These are phyloP conservation scores for Mortierella sp. DNA, from an alignment of 371 early-diverging fungal species.

Conservation along the genomic window DNA sequence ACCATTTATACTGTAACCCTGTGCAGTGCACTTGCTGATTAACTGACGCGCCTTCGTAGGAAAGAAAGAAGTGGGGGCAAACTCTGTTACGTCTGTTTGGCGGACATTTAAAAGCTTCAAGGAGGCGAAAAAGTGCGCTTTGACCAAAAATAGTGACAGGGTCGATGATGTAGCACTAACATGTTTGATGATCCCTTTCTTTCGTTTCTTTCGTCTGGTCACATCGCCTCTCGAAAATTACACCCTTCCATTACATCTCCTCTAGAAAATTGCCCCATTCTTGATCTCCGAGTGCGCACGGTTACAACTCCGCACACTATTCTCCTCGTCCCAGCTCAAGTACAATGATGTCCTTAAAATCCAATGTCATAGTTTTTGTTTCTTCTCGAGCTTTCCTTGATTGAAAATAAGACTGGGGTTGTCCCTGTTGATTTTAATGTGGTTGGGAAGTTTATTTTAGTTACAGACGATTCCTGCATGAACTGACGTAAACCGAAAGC, in stretches of 20 bases:
- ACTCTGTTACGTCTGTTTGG: not conserved
- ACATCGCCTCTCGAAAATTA: not conserved
- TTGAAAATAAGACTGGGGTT: not conserved
- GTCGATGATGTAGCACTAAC: not conserved
- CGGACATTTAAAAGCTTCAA: conserved; percentile 7
- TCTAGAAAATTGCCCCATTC: not conserved
- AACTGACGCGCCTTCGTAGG: too few species aligned
- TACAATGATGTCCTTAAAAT: not conserved
- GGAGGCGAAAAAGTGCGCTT: conserved; percentile 3
- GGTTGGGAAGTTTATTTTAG: not conserved
- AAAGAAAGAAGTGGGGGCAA: not conserved
- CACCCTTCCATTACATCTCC: not conserved
- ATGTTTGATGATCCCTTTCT: not conserved
- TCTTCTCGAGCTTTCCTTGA: not conserved
- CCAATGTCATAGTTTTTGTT: not conserved
- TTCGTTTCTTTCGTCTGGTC: not conserved
- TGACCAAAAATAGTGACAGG: conserved; percentile 8
- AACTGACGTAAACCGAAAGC: conserved; percentile 4
- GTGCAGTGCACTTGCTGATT: not conserved
- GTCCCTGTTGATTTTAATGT: not conserved
- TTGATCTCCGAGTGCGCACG: not conserved
- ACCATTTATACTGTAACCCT: not conserved
- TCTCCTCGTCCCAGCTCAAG: not conserved
- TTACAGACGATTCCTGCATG: conserved; percentile 1
- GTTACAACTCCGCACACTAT: not conserved